Evolutionary conservation across 202 grass and related monocot species (phyloP).

Genomic region (Bolboschoenoplectus hybrid): DNA sequence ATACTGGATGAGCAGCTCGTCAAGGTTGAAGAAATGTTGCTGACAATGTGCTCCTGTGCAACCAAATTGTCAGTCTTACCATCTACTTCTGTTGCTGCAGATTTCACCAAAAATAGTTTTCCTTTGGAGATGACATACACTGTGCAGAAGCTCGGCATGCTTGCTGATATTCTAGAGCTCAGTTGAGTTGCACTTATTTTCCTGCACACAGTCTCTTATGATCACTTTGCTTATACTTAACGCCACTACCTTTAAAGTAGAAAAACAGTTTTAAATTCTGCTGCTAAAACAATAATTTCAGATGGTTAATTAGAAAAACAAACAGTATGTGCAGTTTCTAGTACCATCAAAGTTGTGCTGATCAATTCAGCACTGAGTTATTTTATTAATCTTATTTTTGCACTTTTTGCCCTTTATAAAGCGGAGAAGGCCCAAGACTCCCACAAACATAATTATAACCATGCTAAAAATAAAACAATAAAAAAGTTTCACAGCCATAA

Average conservation of each 20-base stretch:
- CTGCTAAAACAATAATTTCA: conserved; percentile 14
- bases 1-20: conserved; percentile 54
- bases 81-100: conserved; percentile 48
- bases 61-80: conserved; percentile 36
- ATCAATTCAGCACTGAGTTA: not conserved
- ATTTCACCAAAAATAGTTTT: conserved; percentile 73
- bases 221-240: not conserved
- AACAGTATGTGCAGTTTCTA: conserved; percentile 14
- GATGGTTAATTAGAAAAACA: not conserved
- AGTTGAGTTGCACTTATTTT: conserved; percentile 67
- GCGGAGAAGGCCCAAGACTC: not conserved
- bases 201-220: conserved; percentile 47
- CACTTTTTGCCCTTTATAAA: not conserved
- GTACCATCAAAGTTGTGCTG: conserved; percentile 8
- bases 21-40: conserved; percentile 50
- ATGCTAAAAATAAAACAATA: not conserved
- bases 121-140: conserved; percentile 76
- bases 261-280: conserved; percentile 3
- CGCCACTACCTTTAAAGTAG: not conserved
- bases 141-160: conserved; percentile 85
- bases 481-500: not conserved
- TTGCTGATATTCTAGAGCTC: conserved; percentile 71
- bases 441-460: not conserved
- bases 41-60: conserved; percentile 48
- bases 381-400: not conserved